A percentile compares a stretch with the other conserved stretches of the same genome.
Conservation (phyloP, 2,329 filamentous ascomycete genomes). For the Geosmithia flava region DNA sequence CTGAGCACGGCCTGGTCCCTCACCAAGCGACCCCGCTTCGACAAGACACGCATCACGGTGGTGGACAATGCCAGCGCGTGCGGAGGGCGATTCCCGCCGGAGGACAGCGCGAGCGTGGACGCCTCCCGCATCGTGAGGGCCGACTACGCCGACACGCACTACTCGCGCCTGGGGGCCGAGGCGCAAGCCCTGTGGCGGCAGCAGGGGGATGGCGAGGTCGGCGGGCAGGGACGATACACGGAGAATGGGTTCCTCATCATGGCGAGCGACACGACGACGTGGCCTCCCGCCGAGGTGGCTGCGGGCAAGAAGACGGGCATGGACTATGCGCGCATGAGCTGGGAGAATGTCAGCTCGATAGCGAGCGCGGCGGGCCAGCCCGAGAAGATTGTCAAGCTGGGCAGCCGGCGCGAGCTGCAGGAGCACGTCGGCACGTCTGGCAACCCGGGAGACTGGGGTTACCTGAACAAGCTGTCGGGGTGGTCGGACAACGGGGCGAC, state of each 20-base stretch:
- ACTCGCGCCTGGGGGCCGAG: constrained; percentile 58
- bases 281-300: constrained; percentile 7
- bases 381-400: constrained; percentile 30
- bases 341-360: constrained; percentile 46
- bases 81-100: constrained; percentile 42
- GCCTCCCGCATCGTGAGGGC: constrained; percentile 51
- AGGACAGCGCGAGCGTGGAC: constrained; percentile 49
- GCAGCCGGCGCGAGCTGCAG: constrained; percentile 29
- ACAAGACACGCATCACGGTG: constrained; percentile 41
- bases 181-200: constrained; percentile 62
- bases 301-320: constrained; percentile 29
- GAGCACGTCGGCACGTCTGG: constrained; percentile 32
- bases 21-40: constrained; percentile 44
- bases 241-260: constrained; percentile 59
- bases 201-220: constrained; percentile 39
- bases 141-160: constrained; percentile 74
- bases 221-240: constrained; percentile 53
- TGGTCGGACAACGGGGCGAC: constrained; percentile 69
- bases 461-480: constrained; percentile 61
- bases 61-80: constrained; percentile 36
- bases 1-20: constrained; percentile 55
- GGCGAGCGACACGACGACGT: constrained; percentile 28
- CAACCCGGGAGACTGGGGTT: constrained; percentile 52
- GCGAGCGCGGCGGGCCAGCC: constrained; percentile 20
- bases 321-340: constrained; percentile 48